Base-by-base conservation (phyloP, 1,284 basidiomycete genomes). In the Ustilago hordei region DNA sequence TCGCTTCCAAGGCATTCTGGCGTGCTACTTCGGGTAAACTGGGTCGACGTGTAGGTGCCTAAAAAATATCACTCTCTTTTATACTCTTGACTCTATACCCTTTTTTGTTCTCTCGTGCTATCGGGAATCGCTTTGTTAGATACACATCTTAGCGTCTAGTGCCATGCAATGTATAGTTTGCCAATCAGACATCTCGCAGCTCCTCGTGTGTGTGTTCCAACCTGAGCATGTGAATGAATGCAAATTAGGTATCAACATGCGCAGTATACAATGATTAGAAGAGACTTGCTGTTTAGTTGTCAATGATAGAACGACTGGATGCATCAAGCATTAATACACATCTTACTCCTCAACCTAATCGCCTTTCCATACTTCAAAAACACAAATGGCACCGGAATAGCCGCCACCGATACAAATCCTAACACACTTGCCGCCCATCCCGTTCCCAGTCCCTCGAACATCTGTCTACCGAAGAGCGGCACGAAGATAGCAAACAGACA, bases 1-100 rank as follows among this genome's bases (percentile, higher is more conserved):
- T 74, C 52, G 62, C 81, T 59, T 81, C 78, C 23, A 80, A 80
- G 74, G 64, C 79, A 17, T 61, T 80, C 64, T 82, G 81, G 79
- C 64, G 75, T 48, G 78, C 69, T 8, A 66, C 73, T 15, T 76
- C 74, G 19, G 78, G 78, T 17, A 76, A 74, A 63, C 67, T 78
- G 28, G 79, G 79, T 60, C 74, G 79, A 31, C 60, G 63, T 28
- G 72, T 67, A 9, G 64, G 69, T 48, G 60, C 69, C 19, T 67
- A 56, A 48, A n/a, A 32, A 11, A n/a, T n/a, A 19, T 34, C 31
- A 43, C 31, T 36, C n/a, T 35, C 45, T 47, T 58, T 58, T 48
- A 23, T 39, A 39, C 23, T 28, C 13, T 19, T 38, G 54, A 43
- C 48, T 36, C 19, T 61, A 58, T 73, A 64, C 64, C 64, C 57